Evolutionary conservation across 1,284 basidiomycete species (phyloP), one percentile per base, ranked within the genome.

Genomic region (Boletus smithii): DNA sequence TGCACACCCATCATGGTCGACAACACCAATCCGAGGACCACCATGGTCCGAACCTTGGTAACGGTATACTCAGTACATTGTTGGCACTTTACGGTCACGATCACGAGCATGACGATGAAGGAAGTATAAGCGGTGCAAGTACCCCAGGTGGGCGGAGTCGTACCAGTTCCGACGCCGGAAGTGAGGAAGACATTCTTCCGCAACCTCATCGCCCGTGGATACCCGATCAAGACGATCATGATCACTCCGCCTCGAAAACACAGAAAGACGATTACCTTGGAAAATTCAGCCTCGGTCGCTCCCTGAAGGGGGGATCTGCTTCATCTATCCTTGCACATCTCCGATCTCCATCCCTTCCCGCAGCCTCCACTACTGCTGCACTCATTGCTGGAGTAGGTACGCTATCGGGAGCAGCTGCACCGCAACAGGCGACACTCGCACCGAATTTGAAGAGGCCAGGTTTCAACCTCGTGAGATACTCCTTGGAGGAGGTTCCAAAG

Each of bases 331-430:
- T 67, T 24, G 40, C 36, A 3, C 49, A 60, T 29, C 34, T 58
- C 31, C 53, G 44, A n/a, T n/a, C 50, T 4, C 46, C 59, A 6
- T 51, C 61, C 8, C 36, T 58, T 18, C 58, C 61, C 5, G 35
- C 44, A 5, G 44, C 55, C 0, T 37, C 58, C 7, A 39, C 65
- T 13, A 48, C 65, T 11, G 60, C 65, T 0, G 65, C 82, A 3
- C 72, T 89, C 26, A 76, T 89, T 29, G 77, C 83, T 18, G 79
- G 77, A 45, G 81, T 84, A 0, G 79, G 80, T 3, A 76, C 79
- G 42, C 63, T 81, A 11, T 65, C 70, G 0, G 79, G 77, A 20
- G 73, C 69, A 4, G 81, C 80, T 5, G 74, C 78, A 0, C 83
- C 84, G 0, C 57, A 62, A 8, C 67, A 70, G 11, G 70, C 73